Base-by-base conservation (phyloP, 805 yeast species). In the Candida ovalis region DNA sequence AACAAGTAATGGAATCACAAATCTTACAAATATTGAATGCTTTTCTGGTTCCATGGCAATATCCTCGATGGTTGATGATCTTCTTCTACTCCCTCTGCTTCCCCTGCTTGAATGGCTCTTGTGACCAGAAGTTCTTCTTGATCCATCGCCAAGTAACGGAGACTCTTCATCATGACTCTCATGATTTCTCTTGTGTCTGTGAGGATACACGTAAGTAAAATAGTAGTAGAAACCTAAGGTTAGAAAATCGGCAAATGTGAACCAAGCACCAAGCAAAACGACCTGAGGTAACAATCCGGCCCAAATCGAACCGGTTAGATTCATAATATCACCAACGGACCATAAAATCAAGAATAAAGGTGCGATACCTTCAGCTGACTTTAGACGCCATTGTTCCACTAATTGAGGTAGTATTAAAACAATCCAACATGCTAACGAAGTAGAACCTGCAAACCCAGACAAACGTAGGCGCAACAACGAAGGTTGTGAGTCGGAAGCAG, bases 351-450 rank as follows among this genome's bases (percentile, higher is more conserved):
- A 74, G 57, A 87, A 86, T 5, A 82, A 77, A 28, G 84, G 74
- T 35, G 92, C 80, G 22, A 86, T 80, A 5, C 95, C 95, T 30
- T 85, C 91, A 3, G 89, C 87, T 17, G 82, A 76, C 59, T 86
- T 81, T 46, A 81, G 67, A 46, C 86, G 68, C 90, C 90, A 87
- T 67, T 86, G 92, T 62, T 86, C 95, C 23, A 86, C 75, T 42
- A 86, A 73, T 62, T 86, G 95, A 0, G 95, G 94, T 55, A 87
- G 68, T 49, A 86, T 73, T 37, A 86, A 67, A 13, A 86, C 90
- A 12, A 87, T 75, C 90, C 91, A 87, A 63, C 92, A 84, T 0
- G 92, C 89, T 38, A 86, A 73, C 63, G 84, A 78, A 8, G 86
- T 76, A 12, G 88, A 81, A 2, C 92, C 92, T 62, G 82, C 75